Evolutionary conservation across 495 filamentous ascomycete species (phyloP).

Genomic region (Penicillium waksmanii): DNA sequence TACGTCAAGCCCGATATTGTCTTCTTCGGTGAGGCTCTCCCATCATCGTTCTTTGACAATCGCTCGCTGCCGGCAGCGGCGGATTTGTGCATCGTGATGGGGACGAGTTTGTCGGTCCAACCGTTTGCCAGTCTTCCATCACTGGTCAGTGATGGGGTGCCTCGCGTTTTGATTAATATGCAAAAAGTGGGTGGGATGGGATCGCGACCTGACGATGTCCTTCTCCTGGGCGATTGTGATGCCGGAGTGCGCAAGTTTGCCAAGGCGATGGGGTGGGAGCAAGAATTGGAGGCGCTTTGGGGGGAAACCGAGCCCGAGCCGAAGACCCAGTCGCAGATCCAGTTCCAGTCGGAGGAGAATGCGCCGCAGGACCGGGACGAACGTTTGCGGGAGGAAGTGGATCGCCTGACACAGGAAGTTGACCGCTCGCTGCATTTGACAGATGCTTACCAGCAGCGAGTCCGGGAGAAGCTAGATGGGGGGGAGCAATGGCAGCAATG

Average conservation of each 20-base stretch:
- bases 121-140: constrained; percentile 84
- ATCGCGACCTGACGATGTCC: constrained; percentile 73
- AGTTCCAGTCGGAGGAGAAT: constrained; percentile 33
- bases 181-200: constrained; percentile 84
- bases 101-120: constrained; percentile 85
- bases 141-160: constrained; percentile 60
- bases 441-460: constrained; percentile 46
- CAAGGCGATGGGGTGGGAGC: constrained; percentile 78
- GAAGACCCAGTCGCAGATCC: constrained; percentile 15
- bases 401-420: constrained; percentile 56
- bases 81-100: constrained; percentile 87
- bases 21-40: constrained; percentile 92
- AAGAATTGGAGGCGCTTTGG: constrained; percentile 80
- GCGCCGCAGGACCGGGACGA: constrained; percentile 55
- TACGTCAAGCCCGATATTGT: constrained; percentile 97
- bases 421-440: constrained; percentile 54
- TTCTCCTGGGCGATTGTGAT: constrained; percentile 79
- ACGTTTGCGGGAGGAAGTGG: constrained; percentile 55
- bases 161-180: constrained; percentile 84
- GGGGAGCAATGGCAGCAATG: constrained; percentile 6
- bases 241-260: constrained; percentile 81
- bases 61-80: constrained; percentile 58
- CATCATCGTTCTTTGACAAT: constrained; percentile 67
- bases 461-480: constrained; percentile 40
- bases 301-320: constrained; percentile 52